Evolutionary conservation across 2,329 filamentous ascomycete species (phyloP), one percentile per base, ranked within the genome.

Genomic region (Didymella arachidicola): DNA sequence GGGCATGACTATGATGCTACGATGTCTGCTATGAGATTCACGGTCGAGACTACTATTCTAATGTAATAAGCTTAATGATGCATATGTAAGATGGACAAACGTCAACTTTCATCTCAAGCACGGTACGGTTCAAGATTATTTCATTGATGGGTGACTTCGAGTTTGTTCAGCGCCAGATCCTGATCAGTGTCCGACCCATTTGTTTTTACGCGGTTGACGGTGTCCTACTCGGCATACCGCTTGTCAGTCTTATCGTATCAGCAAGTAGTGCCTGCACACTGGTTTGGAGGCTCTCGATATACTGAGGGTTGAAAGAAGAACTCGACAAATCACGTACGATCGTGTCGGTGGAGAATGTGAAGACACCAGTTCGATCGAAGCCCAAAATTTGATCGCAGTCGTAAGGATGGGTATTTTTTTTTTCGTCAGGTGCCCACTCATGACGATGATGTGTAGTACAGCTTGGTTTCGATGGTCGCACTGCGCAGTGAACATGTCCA

Each of bases 1-100:
- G 25, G 19, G 14, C 11, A 41, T 11, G 45, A 39, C 51, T 50
- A 59, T 26, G 49, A 54, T 53, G 44, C 53, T 44, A 47, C 19
- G 42, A 52, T 52, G 57, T 14, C 16, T 36, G 22, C 46, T 51
- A 57, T 34, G 36, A 43, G n/a, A 46, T 19, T 46, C 43, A 52
- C 43, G 54, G 48, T 36, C 47, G 47, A 51, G n/a, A 57, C 27
- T 41, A 57, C 54, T 34, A 52, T 47, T 46, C 36, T 57, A 57
- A 52, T 57, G 53, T 57, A 57, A 57, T 57, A 44, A 41, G 42
- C 29, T 14, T 49, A 22, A 44, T 55, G 36, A 38, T 34, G 22
- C 8, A 41, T 12, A 26, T 8, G n/a, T 22, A 22, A 14, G 4
- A 36, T 8, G 27, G 1, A 26, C 6, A 41, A 10, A 3, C 7